phyloP scores from a whole-genome alignment of 2,329 filamentous ascomycete genomes.

The Paecilomyces sp. region DNA sequence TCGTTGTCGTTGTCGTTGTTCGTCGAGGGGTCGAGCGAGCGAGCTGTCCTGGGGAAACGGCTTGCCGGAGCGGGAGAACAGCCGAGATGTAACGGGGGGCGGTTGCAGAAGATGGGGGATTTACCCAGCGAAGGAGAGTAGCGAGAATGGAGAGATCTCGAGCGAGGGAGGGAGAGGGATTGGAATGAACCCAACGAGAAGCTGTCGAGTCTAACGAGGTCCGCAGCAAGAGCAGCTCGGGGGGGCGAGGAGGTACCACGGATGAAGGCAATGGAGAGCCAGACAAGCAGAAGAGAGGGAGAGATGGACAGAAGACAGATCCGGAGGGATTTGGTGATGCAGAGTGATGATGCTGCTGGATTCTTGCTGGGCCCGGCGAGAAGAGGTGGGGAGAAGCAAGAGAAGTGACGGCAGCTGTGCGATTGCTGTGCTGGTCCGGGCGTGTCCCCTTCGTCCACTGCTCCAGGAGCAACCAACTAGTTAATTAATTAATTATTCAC shows the following conservation, averaged over 20 bases:
- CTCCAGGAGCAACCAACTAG: background rate
- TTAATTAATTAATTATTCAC: background rate
- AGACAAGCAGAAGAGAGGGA: background rate
- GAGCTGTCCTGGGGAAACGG: background rate
- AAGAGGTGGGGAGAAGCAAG: conserved; percentile 9
- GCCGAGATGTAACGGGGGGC: background rate
- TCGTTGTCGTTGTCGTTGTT: background rate
- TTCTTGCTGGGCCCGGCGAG: background rate
- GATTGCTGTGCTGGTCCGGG: background rate
- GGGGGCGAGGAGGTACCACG: background rate
- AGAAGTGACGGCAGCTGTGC: conserved; percentile 7
- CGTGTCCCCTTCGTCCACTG: background rate
- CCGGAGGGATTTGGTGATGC: conserved; percentile 5
- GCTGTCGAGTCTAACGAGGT: background rate
- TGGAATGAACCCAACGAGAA: background rate
- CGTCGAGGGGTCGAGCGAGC: background rate
- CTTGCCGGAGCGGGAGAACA: background rate
- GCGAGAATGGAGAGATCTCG: background rate
- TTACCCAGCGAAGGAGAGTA: background rate
- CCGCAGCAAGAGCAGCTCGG: background rate
- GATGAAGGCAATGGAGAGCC: background rate
- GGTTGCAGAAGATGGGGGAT: background rate
- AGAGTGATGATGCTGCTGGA: background rate
- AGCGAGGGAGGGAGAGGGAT: no score
- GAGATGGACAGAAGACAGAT: conserved; percentile 7